Evolutionary conservation across 306 rosid genomes (phyloP), one percentile per base, ranked within the genome.

Genomic region (Dicorynia guianensis): DNA sequence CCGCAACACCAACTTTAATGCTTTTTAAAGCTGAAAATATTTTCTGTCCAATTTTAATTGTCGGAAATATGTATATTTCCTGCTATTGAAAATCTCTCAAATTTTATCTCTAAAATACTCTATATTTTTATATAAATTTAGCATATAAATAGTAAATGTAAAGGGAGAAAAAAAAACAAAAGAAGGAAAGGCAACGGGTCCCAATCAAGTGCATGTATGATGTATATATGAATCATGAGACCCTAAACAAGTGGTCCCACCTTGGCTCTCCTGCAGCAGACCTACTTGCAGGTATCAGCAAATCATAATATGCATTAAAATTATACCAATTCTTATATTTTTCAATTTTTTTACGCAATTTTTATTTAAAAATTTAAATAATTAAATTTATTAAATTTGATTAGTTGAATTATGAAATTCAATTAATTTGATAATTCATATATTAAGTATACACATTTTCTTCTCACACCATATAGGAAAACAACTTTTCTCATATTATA

Each of bases 1-100:
- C 95, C 89, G 80, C 83, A 80, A 86, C 88, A 86, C 84, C 90
- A 70, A 88, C 92, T 92, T 92, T 83, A 87, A 85, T 84, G 91
- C 85, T 74, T 76, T 25, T 55, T 39, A 76, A 78, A 71, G 79
- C 80, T 75, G 20, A 63, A 60, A 69, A 67, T 68, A 67, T 72
- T 33, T 25, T 75, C 1, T 81, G 13, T 72, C 66, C 25, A 62
- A 52, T 58, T 42, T 73, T 75, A 66, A 58, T 70, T 50, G n/a
- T 34, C 19, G 4, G 17, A n/a, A 30, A 18, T 44, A 44, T 67
- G 33, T 2, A 65, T 65, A 18, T 30, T 61, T 15, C 43, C 34
- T 44, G 48, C 38, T 9, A 18, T 50, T 52, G 67, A 67, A 61
- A 69, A 9, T 55, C 11, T 30, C 17, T 18, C 4, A 46, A 12